Percentiles rank a stretch among this genome's conserved stretches.
Conservation (phyloP, 2,329 filamentous ascomycete species). For the Epichloe gansuensis region DNA sequence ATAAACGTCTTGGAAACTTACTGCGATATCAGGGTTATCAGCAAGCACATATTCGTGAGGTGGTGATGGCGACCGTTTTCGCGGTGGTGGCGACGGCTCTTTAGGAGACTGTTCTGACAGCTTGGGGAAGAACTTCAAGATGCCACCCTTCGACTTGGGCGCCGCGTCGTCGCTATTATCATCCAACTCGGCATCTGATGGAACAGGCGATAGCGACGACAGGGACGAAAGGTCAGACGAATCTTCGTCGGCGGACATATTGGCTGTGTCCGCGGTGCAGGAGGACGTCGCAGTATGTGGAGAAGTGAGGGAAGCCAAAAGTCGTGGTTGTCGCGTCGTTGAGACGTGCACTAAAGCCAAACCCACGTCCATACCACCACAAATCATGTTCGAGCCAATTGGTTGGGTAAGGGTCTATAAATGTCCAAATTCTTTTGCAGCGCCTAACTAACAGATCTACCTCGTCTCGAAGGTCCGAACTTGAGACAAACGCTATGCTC, state of each 20-base stretch:
- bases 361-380: conserved; percentile 17
- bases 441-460: conserved; percentile 8
- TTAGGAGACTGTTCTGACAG: conserved; percentile 37
- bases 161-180: conserved; percentile 22
- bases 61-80: conserved; percentile 75
- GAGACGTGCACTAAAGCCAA: conserved; percentile 18
- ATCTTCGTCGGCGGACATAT: conserved; percentile 47
- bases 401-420: conserved; percentile 19
- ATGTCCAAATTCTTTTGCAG: conserved; percentile 7
- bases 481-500: background rate
- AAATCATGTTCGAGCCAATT: conserved; percentile 16
- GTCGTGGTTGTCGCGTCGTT: conserved; percentile 12
- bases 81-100: conserved; percentile 51
- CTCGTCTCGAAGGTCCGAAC: background rate
- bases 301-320: conserved; percentile 16
- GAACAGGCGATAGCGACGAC: conserved; percentile 33
- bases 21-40: conserved; percentile 84
- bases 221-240: conserved; percentile 51
- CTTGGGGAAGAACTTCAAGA: conserved; percentile 56
- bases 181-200: conserved; percentile 37
- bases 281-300: conserved; percentile 15
- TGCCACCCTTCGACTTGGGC: conserved; percentile 42
- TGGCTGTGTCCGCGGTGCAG: conserved; percentile 14
- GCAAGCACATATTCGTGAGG: conserved; percentile 81
- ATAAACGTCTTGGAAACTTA: conserved; percentile 40